These are phyloP conservation scores for Peniophora sp. DNA, from an alignment of 1,284 basidiomycete genomes.

Conservation along the genomic window DNA sequence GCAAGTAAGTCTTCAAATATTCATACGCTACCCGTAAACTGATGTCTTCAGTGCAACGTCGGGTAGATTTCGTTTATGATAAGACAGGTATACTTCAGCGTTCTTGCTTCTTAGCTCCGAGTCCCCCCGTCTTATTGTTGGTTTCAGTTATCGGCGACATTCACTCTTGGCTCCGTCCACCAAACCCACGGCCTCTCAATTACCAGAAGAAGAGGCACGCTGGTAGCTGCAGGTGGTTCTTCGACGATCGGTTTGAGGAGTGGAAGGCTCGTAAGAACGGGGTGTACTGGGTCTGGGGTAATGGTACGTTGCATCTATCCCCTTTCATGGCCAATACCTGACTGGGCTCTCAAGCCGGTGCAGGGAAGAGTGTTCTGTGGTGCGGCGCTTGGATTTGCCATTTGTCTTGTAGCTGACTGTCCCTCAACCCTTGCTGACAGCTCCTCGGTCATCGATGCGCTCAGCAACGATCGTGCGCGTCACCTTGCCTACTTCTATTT, in stretches of 20 bases:
- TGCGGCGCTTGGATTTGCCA: neutral
- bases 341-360: neutral
- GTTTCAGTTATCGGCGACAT: too few species aligned
- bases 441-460: neutral
- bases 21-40: too few species aligned
- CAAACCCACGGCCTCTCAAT: too few species aligned
- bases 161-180: too few species aligned
- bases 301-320: neutral
- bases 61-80: too few species aligned
- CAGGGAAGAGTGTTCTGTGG: conserved; percentile 6
- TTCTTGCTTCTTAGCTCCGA: too few species aligned
- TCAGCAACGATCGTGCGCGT: neutral
- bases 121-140: too few species aligned
- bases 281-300: conserved; percentile 2
- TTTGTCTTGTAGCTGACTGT: neutral
- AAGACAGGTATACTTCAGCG: too few species aligned
- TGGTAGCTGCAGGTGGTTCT: too few species aligned
- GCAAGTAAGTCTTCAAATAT: too few species aligned
- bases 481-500: neutral
- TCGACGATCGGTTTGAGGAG: neutral
- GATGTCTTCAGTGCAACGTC: too few species aligned
- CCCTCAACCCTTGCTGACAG: neutral
- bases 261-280: neutral
- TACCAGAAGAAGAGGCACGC: too few species aligned
- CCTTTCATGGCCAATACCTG: neutral